These are phyloP conservation scores for Pythium rhizo-oryzae DNA, from an alignment of 352 stramenopile genomes.

Conservation along the genomic window DNA sequence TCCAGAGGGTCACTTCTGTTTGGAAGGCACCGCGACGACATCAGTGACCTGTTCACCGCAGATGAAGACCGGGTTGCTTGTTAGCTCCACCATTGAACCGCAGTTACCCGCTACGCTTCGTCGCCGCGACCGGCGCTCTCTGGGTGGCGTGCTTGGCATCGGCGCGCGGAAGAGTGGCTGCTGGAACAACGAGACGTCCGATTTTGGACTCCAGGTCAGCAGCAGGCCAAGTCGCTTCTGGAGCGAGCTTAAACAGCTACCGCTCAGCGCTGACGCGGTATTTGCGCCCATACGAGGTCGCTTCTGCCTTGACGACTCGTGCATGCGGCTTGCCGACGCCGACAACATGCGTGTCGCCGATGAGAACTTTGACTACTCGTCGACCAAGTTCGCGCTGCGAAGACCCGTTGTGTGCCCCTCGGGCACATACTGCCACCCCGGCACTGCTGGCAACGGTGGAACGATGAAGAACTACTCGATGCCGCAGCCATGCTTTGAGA, in stretches of 20 bases:
- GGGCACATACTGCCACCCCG: constrained; percentile 90
- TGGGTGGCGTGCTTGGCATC: constrained; percentile 33
- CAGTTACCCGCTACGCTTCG: constrained; percentile 49
- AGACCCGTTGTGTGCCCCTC: constrained; percentile 86
- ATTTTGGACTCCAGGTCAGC: constrained; percentile 95
- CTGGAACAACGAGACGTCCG: constrained; percentile 94
- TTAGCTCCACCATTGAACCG: constrained; percentile 34
- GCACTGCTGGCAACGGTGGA: constrained; percentile 72
- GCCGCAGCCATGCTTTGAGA: constrained; percentile 87
- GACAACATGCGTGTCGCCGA: constrained; percentile 80
- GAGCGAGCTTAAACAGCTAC: constrained; percentile 92
- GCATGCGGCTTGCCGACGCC: constrained; percentile 81
- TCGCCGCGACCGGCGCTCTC: constrained; percentile 31
- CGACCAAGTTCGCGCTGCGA: constrained; percentile 70
- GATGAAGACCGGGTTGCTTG: constrained; percentile 43
- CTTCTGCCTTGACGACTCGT: constrained; percentile 95
- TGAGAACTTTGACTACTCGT: constrained; percentile 86
- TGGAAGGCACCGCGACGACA: constrained; percentile 95
- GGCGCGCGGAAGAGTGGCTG: constrained; percentile 86
- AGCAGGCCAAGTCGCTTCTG: constrained; percentile 88
- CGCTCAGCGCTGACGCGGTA: constrained; percentile 74
- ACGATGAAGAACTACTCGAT: constrained; percentile 90
- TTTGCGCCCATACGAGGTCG: constrained; percentile 89
- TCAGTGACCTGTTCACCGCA: constrained; percentile 81
- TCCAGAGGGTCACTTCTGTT: constrained; percentile 95